Evolutionary conservation across 1,284 basidiomycete species (phyloP), one percentile per base, ranked within the genome.

Genomic region (Cryptococcus sp.): DNA sequence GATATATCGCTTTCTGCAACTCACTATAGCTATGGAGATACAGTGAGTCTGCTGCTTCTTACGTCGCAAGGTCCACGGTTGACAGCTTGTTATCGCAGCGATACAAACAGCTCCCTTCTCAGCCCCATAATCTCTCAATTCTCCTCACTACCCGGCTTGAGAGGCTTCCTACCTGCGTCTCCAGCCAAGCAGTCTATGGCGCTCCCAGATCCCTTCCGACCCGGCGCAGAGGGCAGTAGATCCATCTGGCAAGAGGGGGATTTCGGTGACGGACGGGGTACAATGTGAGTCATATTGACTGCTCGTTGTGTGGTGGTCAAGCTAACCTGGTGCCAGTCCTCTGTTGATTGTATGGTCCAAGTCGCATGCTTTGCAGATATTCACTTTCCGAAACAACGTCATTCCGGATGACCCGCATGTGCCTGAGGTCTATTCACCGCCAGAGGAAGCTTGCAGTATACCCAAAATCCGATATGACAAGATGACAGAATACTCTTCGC

Each of bases 401-500:
- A 67, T 72, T 5, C 71, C 73, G 0, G 67, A 67, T 45, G 72
- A 74, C 55, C 61, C 66, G 3, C 72, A 74, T 48, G 67, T 69
- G 3, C 54, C 54, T 15, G 73, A 75, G 54, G 46, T 54, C 3
- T 68, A 69, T 53, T 63, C 64, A 0, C 53, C 73, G 3, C 76
- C 76, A 0, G 67, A 70, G 40, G 72, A 76, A 56, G 60, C 72
- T 11, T 67, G 69, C 38, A 69, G 65, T 6, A 46, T 76, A 3
- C 59, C 66, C 2, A 38, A 20, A 5, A 65, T 77, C 40, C 51
- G 35, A 35, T 71, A 72, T 47, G 68, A 54, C 19, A 48, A 56
- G 1, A 23, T 20, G 1, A 66, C 65, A 0, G 56, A 23, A n/a
- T 38, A 22, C 13, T n/a, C 42, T 42, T 44, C 22, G 19, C 15